Conservation (phyloP, 164 flowering plant species). For the Sextonia rubra region DNA sequence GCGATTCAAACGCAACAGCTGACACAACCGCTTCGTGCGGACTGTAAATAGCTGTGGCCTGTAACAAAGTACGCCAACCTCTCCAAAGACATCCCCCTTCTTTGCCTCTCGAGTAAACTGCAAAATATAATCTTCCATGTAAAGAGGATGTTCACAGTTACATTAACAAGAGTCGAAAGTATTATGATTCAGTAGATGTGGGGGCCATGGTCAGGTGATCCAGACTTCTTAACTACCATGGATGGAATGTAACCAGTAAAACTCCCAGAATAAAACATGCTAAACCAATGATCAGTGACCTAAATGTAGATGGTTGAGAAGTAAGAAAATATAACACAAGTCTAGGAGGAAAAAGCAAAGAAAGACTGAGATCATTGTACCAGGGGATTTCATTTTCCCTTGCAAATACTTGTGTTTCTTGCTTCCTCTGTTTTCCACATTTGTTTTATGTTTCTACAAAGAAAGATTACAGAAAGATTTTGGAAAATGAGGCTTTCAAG, state of each 20-base stretch:
- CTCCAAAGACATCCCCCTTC: conserved; percentile 79
- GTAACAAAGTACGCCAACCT: conserved; percentile 93
- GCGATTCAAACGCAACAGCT: conserved; percentile 77
- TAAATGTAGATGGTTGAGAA: background rate
- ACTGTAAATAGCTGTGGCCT: conserved; percentile 89
- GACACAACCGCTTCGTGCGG: conserved; percentile 79
- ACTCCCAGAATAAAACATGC: background rate
- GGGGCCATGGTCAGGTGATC: background rate
- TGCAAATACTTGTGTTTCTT: too few species aligned
- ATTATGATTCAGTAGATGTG: background rate
- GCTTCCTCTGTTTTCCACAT: too few species aligned
- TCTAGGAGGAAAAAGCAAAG: background rate
- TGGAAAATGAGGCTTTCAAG: too few species aligned
- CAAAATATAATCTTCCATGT: background rate
- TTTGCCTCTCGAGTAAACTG: conserved; percentile 72
- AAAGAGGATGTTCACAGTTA: background rate
- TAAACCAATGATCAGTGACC: background rate
- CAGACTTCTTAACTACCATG: background rate
- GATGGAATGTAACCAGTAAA: background rate
- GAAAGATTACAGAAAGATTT: too few species aligned
- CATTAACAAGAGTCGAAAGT: background rate
- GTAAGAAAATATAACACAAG: background rate
- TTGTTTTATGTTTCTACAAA: too few species aligned
- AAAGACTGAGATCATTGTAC: too few species aligned
- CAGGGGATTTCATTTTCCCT: too few species aligned